Percentiles rank a stretch among this genome's conserved stretches.
Conservation (phyloP, 1,284 basidiomycete genomes). For the Vanrija sp. region DNA sequence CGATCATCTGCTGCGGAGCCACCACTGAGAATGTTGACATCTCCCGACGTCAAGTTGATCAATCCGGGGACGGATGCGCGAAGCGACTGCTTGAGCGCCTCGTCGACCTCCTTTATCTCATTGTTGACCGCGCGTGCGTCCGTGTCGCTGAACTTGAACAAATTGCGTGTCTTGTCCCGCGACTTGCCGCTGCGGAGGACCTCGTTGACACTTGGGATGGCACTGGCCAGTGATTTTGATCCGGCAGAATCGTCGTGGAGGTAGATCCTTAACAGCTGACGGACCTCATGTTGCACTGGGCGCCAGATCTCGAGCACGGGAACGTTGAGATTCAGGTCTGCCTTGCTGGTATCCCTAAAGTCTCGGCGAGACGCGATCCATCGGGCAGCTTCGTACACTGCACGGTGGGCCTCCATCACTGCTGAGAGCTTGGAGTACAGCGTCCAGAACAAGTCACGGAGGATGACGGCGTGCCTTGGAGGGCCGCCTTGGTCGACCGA, state of each 20-base stretch:
- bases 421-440: conserved; percentile 94
- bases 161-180: conserved; percentile 59
- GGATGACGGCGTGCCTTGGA: conserved; percentile 73
- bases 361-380: conserved; percentile 82
- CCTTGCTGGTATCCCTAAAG: conserved; percentile 75
- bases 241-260: conserved; percentile 82
- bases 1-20: conserved; percentile 60
- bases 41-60: conserved; percentile 57
- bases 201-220: conserved; percentile 90
- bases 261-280: conserved; percentile 84
- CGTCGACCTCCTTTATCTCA: conserved; percentile 71
- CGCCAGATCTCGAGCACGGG: conserved; percentile 87
- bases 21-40: conserved; percentile 51
- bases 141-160: conserved; percentile 88
- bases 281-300: conserved; percentile 85
- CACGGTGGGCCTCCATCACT: conserved; percentile 86
- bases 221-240: conserved; percentile 70
- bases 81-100: conserved; percentile 76
- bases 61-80: conserved; percentile 91
- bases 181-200: conserved; percentile 80
- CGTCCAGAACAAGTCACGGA: conserved; percentile 95
- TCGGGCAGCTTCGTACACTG: conserved; percentile 85
- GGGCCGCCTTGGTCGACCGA: conserved; percentile 70
- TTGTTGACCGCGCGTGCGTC: conserved; percentile 68
- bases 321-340: conserved; percentile 61